Base-by-base conservation (phyloP, 306 rosid genomes). In the Castanea crenata region DNA sequence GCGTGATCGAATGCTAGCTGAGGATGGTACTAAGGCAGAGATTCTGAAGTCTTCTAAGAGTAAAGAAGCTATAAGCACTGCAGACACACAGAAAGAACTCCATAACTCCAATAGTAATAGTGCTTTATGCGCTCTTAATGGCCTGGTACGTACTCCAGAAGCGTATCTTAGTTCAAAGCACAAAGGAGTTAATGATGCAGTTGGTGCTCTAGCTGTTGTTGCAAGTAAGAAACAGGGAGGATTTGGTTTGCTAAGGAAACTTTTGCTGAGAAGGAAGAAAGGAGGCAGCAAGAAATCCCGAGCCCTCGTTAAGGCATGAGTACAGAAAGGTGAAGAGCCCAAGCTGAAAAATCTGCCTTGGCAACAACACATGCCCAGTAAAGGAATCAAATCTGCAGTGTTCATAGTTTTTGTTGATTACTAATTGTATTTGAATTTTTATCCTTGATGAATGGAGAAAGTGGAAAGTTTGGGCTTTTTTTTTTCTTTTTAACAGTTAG, bases 221-320 rank as follows among this genome's bases (percentile, higher is more conserved):
- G 76, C 89, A 0, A 62, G 80, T 74, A 89, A 85, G 78, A 91
- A 87, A 75, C 87, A 79, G 20, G 88, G 91, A 61, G 83, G 84
- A 31, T 87, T 89, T 71, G 90, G 84, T 83, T 87, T 92, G 61
- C 89, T 92, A 62, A 85, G 81, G 92, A 91, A 83, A 77, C 76
- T 92, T 38, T 78, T 92, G 65, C 29, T 81, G 13, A 87, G 91
- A 81, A 68, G 77, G 76, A 89, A 85, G 89, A 91, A 85, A 76
- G 87, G 88, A 35, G 83, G 77, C 72, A 58, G 75, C 79, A 89
- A 84, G 83, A 86, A 80, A 73, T 49, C 79, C 14, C 77, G 79
- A 18, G 20, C 81, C 61, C 64, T 85, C 34, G 67, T 73, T 64
- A 79, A 81, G 62, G 85, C 73, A 8, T 84, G 88, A 89, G 4